phyloP scores from a whole-genome alignment of 257 asterid genomes.

The Solanum infundibuliforme region DNA sequence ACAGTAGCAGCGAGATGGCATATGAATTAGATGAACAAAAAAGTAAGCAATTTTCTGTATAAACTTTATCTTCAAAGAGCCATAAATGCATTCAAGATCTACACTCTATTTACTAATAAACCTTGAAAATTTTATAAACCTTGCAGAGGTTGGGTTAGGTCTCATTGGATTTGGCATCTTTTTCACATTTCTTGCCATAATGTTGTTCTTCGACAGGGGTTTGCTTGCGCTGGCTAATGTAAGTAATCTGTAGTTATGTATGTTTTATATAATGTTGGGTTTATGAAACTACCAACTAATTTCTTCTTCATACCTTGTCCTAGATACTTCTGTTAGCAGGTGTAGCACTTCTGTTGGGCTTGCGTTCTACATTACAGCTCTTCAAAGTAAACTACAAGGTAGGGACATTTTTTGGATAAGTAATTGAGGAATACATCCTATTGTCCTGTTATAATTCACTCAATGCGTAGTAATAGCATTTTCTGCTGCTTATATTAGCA shows the following conservation, averaged over 20 bases:
- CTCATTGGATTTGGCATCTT: constrained; percentile 69
- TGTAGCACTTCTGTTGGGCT: constrained; percentile 63
- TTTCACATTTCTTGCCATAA: constrained; percentile 62
- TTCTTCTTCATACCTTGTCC: constrained; percentile 6
- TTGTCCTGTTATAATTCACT: not conserved
- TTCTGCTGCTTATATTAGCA: not conserved
- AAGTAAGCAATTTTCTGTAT: constrained; percentile 22
- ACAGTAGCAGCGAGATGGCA: constrained; percentile 28
- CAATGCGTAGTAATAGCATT: not conserved
- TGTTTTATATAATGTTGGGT: not conserved
- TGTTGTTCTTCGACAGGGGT: constrained; percentile 79
- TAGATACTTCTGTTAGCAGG: constrained; percentile 73
- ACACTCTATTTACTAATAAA: not conserved
- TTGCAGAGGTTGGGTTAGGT: constrained; percentile 78
- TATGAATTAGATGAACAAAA: constrained; percentile 54
- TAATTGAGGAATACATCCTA: not conserved
- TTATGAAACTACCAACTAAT: not conserved
- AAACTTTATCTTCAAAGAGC: not conserved
- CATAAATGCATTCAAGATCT: not conserved
- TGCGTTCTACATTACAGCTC: constrained; percentile 56
- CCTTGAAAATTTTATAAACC: not conserved
- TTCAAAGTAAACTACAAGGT: constrained; percentile 75
- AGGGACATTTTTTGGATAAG: not conserved
- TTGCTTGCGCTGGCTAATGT: constrained; percentile 88
- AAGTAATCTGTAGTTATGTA: constrained; percentile 19